Conservation (phyloP, 2,329 filamentous ascomycete species). For the Xylaria sp. region DNA sequence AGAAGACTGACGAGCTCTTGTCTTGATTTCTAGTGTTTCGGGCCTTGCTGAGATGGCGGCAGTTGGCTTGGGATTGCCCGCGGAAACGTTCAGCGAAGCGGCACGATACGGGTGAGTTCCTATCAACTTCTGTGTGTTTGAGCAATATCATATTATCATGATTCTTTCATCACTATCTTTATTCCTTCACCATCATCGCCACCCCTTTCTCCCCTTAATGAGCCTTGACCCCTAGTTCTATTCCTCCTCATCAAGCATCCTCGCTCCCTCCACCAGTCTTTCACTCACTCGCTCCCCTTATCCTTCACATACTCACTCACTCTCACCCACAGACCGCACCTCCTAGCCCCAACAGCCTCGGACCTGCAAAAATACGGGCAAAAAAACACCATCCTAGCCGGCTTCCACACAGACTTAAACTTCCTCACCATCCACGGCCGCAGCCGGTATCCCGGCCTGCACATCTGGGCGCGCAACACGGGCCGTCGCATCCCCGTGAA, state of each 20-base stretch:
- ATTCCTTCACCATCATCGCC: neutral
- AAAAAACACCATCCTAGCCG: slow-evolving; percentile 68
- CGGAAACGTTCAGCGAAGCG: slow-evolving; percentile 64
- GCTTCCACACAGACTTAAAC: slow-evolving; percentile 73
- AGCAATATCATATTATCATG: neutral
- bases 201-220: neutral
- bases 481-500: slow-evolving; percentile 67
- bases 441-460: slow-evolving; percentile 69
- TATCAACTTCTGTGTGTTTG: too few relatives aligned
- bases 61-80: slow-evolving; percentile 64
- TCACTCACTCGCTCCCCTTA: neutral
- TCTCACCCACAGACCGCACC: slow-evolving; percentile 60
- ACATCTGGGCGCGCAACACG: slow-evolving; percentile 73
- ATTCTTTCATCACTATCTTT: neutral
- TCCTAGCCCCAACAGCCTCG: slow-evolving; percentile 70
- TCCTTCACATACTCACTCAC: neutral
- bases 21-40: slow-evolving; percentile 52
- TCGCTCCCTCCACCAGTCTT: neutral
- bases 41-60: slow-evolving; percentile 70
- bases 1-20: slow-evolving; percentile 8
- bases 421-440: slow-evolving; percentile 73
- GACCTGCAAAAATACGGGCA: slow-evolving; percentile 65
- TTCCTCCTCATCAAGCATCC: neutral
- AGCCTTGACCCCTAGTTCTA: neutral
- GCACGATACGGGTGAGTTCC: slow-evolving; percentile 68